Conservation (phyloP, 345 rosid species). For the Moringa oleifera region DNA sequence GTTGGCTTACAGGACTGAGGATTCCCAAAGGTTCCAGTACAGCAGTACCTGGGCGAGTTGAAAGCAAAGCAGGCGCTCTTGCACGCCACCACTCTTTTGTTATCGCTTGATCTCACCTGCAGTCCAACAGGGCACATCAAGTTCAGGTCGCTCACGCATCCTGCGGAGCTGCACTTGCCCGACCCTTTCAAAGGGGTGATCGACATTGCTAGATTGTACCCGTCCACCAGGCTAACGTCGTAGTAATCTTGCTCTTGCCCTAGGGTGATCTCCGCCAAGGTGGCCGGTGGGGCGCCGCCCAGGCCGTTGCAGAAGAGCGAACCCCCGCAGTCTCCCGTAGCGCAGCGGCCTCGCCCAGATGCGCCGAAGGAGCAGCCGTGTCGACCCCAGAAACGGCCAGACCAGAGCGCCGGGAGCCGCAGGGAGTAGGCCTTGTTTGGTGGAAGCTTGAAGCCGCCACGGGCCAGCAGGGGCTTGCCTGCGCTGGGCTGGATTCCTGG, state of each 20-base stretch:
- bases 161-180: slow-evolving; percentile 84
- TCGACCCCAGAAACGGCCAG: slow-evolving; percentile 97
- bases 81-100: slow-evolving; percentile 68
- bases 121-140: slow-evolving; percentile 76
- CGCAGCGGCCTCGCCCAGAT: slow-evolving; percentile 67
- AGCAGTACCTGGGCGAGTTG: slow-evolving; percentile 85
- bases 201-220: slow-evolving; percentile 86
- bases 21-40: slow-evolving; percentile 74
- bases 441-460: slow-evolving; percentile 77
- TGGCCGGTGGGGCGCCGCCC: slow-evolving; percentile 89
- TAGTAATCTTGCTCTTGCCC: slow-evolving; percentile 81
- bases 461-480: slow-evolving; percentile 65
- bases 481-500: slow-evolving; percentile 94
- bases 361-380: slow-evolving; percentile 80
- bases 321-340: slow-evolving; percentile 91
- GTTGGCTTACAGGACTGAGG: slow-evolving; percentile 88
- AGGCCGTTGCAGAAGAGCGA: slow-evolving; percentile 74
- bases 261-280: slow-evolving; percentile 83
- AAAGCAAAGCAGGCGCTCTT: slow-evolving; percentile 91
- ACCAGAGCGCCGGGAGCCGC: slow-evolving; percentile 74
- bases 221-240: slow-evolving; percentile 92
- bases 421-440: slow-evolving; percentile 57
- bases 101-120: slow-evolving; percentile 63
- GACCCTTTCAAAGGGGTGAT: slow-evolving; percentile 66
- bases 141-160: slow-evolving; percentile 82